Base-by-base conservation (phyloP, 352 stramenopile species). In the Phytophthora fragariaefolia region DNA sequence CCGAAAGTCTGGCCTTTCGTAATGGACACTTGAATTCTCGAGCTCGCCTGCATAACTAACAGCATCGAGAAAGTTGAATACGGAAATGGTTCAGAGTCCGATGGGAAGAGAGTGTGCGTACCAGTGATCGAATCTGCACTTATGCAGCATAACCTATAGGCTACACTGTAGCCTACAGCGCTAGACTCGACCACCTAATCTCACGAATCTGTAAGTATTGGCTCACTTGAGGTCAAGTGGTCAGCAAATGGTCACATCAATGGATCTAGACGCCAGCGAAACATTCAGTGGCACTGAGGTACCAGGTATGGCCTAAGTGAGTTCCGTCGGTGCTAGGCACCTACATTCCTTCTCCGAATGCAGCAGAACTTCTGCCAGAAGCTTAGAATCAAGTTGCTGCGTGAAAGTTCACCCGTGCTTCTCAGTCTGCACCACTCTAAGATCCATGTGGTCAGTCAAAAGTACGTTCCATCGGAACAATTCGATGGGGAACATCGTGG, bases 31-130 rank as follows among this genome's bases (percentile, higher is more conserved):
- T n/a, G n/a, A n/a, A n/a, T n/a, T n/a, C n/a, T n/a, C n/a, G n/a
- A n/a, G n/a, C n/a, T n/a, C n/a, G n/a, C n/a, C n/a, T n/a, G n/a
- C n/a, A 23, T 46, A 46, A 46, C 38, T 46, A 46, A 46, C 38
- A 46, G n/a, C n/a, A 15, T 10, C n/a, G 38, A 23, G 38, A 24
- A 12, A 62, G 42, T 15, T 26, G 54, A 17, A 17, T 58, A 64
- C 32, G 38, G 38, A 45, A 20, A 42, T 42, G 4, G 34, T 42
- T 15, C 34, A 40, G 34, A 18, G 3, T 18, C 18, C 0, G 34
- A 42, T 34, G 9, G 28, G 9, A 34, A 5, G 28, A 34, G 28
- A 34, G 28, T 9, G 28, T 9, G 28, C 5, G 38, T n/a, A 24
- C 6, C 38, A 24, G 38, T 46, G 20, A 43, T n/a, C 28, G 28